Evolutionary conservation across 148 eudicot species (phyloP), one percentile per base, ranked within the genome.

Genomic region (Selenicereus undatus): DNA sequence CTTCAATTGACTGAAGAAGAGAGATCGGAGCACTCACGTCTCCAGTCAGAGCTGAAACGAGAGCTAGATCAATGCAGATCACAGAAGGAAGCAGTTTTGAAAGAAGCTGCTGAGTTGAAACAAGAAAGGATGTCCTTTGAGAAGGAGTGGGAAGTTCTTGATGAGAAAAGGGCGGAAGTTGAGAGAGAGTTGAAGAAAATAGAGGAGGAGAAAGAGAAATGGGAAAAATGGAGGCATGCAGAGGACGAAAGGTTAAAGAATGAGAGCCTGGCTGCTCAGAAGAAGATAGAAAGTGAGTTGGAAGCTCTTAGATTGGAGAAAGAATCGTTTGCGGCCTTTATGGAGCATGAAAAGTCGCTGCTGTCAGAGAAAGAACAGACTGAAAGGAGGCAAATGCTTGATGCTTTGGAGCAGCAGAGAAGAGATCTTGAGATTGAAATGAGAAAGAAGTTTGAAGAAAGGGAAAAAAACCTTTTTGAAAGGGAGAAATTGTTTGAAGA

Each of bases 111-210:
- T 71, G 95, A 89, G 74, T 84, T 96, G 83, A 96, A 86, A 86
- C 91, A 87, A 73, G 98, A 92, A 78, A 91, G 87, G 84, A 85
- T 81, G 87, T 85, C 86, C 79, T 96, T 96, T 89, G 99, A 96
- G 90, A 90, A 85, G 83, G 99, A 96, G 82, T 96, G 99, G 99
- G 99, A 96, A 83, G 92, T 86, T 48, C 92, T 96, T 80, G 99
- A 96, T 87, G 97, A 91, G 87, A 94, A 89, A 88, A 88, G 89
- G 76, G 82, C 84, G 29, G 86, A 82, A 79, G 77, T 84, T 72
- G 89, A 84, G 85, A 86, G 84, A 82, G 94, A 94, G 81, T 80
- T 89, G 69, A 90, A 89, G 77, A 84, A 85, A 81, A 60, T 91
- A 45, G 81, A 82, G 52, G 88, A 82, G 74, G 90, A 94, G 80